phyloP scores from a whole-genome alignment of 2,329 filamentous ascomycete species.

The Colletotrichum spinosum region DNA sequence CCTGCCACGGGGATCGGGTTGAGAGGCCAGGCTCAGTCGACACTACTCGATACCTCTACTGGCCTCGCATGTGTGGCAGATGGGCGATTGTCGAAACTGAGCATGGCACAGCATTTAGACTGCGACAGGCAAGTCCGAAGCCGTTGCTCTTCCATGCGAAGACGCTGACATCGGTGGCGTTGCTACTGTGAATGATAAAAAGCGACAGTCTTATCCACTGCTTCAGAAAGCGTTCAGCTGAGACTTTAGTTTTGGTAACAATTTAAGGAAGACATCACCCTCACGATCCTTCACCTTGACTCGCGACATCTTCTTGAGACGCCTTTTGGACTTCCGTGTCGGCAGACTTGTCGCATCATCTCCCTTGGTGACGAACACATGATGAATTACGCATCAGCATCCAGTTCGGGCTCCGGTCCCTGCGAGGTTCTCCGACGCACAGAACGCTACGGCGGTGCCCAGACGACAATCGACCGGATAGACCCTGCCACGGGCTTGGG shows the following conservation, averaged over 20 bases:
- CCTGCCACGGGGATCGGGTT: not conserved
- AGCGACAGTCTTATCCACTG: not conserved
- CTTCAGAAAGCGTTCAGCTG: not conserved
- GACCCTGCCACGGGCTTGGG: conserved; percentile 14
- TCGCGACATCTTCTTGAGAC: not conserved
- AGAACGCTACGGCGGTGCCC: conserved; percentile 37
- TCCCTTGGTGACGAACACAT: not conserved
- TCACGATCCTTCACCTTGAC: not conserved
- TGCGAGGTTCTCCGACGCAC: conserved; percentile 20
- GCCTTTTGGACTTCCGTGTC: no score
- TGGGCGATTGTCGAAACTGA: not conserved
- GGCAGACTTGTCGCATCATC: no score
- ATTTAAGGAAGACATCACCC: no score
- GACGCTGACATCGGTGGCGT: conserved; percentile 17
- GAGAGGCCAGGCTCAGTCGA: not conserved
- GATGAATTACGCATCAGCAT: not conserved
- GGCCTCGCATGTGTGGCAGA: not conserved
- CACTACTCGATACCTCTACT: not conserved
- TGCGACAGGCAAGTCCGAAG: no score
- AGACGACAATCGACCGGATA: conserved; percentile 32
- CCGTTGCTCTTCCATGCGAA: not conserved
- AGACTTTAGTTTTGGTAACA: no score
- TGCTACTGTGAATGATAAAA: not conserved
- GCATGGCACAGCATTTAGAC: no score
- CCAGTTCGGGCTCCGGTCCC: not conserved